Percentiles rank a stretch among this genome's conserved stretches.
Evolutionary conservation across 805 yeast species (phyloP).

Genomic region (Candida silvicultrix): DNA sequence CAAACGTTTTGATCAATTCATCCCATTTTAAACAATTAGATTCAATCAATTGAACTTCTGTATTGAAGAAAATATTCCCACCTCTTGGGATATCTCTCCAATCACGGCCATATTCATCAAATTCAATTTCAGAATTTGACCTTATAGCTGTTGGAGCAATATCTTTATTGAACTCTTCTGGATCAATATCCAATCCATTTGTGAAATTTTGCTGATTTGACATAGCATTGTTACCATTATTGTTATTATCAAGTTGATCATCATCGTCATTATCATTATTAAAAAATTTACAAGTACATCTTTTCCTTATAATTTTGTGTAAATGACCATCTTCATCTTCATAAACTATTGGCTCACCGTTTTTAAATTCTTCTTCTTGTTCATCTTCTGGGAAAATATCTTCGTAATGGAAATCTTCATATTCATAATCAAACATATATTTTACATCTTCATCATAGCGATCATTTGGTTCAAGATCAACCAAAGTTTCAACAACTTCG

Average conservation of each 20-base stretch:
- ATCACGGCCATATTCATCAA: slow-evolving; percentile 57
- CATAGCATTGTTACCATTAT: slow-evolving; percentile 1
- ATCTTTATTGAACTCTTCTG: slow-evolving; percentile 4
- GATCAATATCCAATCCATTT: not conserved
- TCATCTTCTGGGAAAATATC: slow-evolving; percentile 15
- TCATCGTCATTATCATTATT: slow-evolving; percentile 7
- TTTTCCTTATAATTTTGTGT: slow-evolving; percentile 18
- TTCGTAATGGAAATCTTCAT: slow-evolving; percentile 33
- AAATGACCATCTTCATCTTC: slow-evolving; percentile 22
- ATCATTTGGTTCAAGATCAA: slow-evolving; percentile 54
- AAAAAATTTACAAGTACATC: slow-evolving; percentile 20
- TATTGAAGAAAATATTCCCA: slow-evolving; percentile 34
- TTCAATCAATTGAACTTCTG: slow-evolving; percentile 10
- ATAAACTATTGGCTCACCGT: slow-evolving; percentile 22
- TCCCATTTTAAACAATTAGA: slow-evolving; percentile 14
- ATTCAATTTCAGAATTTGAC: slow-evolving; percentile 32
- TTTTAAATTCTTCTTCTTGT: slow-evolving; percentile 32
- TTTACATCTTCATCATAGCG: slow-evolving; percentile 62
- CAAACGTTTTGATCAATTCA: slow-evolving; percentile 19
- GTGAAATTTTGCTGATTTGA: slow-evolving; percentile 10
- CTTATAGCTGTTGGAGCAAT: slow-evolving; percentile 28
- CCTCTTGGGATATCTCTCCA: slow-evolving; percentile 72
- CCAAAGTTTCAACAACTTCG: slow-evolving; percentile 47
- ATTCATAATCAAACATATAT: slow-evolving; percentile 55
- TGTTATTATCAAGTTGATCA: too few relatives aligned